Evolutionary conservation across 2,329 filamentous ascomycete genomes (phyloP), one percentile per base, ranked within the genome.

Genomic region (Ceratocystis cubensis): DNA sequence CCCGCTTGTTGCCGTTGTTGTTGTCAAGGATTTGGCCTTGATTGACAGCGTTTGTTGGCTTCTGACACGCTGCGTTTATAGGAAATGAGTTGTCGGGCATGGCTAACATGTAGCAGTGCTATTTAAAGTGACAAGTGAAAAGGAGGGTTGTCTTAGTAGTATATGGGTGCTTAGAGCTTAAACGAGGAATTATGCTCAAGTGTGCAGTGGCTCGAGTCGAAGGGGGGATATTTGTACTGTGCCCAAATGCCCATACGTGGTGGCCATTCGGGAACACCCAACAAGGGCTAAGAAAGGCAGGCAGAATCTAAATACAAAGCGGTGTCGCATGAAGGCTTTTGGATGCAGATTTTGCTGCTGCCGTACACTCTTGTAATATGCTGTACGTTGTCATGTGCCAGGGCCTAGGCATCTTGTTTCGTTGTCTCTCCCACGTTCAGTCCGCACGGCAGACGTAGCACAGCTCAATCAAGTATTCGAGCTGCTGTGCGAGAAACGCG

Each of bases 331-430:
- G 7, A 37, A 59, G 56, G 15, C 56, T 59, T 20, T 17, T 7
- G 30, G 33, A 33, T 59, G 30, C 30, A n/a, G n/a, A 20, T 17
- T 37, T 33, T 37, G 10, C 28, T 33, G 56, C 56, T 59, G 56
- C 56, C 3, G 25, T 59, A n/a, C 25, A 8, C 56, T 59, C 13
- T 30, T 59, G 17, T 59, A 59, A 17, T 17, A 59, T 59, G 56
- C 56, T 59, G 56, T 37, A 33, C 30, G 30, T 33, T 37, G 56
- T 59, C 56, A 33, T 59, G 56, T 33, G 25, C 56, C 22, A 59
- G 56, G 56, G 56, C 56, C 17, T 59, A 5, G 8, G 33, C 7
- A 59, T 59, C 25, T n/a, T n/a, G 25, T n/a, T 17, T 33, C 8
- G 30, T 59, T 33, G 33, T 37, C 56, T 59, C 30, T 33, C 28